Evolutionary conservation across 805 yeast species (phyloP).

Genomic region (Yarrowia divulgata): DNA sequence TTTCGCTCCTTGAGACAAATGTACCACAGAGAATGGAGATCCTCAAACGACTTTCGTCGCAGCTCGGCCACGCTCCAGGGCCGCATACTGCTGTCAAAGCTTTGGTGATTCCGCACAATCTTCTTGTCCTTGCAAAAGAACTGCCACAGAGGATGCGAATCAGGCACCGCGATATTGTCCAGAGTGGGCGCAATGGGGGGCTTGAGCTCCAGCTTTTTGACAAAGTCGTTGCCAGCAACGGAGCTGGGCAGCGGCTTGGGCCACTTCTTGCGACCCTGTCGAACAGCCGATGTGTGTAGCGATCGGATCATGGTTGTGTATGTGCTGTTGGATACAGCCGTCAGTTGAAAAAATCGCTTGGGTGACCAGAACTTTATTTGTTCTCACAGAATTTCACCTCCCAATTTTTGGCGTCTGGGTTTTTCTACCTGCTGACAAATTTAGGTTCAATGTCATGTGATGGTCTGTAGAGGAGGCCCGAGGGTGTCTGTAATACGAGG

Average conservation of each 20-base stretch:
- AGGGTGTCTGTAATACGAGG: not conserved
- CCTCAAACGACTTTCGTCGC: slow-evolving; percentile 89
- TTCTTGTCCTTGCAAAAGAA: slow-evolving; percentile 71
- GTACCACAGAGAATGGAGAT: slow-evolving; percentile 91
- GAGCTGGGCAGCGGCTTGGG: slow-evolving; percentile 37
- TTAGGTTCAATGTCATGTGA: slow-evolving; percentile 6
- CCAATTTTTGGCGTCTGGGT: not conserved
- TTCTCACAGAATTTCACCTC: not conserved
- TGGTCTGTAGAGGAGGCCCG: not conserved
- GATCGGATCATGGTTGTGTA: slow-evolving; percentile 32
- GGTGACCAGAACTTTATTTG: slow-evolving; percentile 1
- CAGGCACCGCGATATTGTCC: slow-evolving; percentile 71
- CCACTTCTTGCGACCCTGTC: slow-evolving; percentile 39
- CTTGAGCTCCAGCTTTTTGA: slow-evolving; percentile 55
- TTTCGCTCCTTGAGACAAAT: slow-evolving; percentile 84
- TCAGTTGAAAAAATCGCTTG: slow-evolving; percentile 34
- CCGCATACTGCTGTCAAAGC: slow-evolving; percentile 57
- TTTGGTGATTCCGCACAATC: slow-evolving; percentile 65
- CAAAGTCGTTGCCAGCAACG: slow-evolving; percentile 27
- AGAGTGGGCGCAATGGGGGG: slow-evolving; percentile 87
- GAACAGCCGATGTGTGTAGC: slow-evolving; percentile 38
- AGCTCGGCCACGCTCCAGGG: slow-evolving; percentile 89
- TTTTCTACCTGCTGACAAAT: not conserved
- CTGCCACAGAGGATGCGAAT: slow-evolving; percentile 94
- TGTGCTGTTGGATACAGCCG: slow-evolving; percentile 1